Evolutionary conservation across 1,284 basidiomycete species (phyloP).

Genomic region (Ganoderma lucidum): DNA sequence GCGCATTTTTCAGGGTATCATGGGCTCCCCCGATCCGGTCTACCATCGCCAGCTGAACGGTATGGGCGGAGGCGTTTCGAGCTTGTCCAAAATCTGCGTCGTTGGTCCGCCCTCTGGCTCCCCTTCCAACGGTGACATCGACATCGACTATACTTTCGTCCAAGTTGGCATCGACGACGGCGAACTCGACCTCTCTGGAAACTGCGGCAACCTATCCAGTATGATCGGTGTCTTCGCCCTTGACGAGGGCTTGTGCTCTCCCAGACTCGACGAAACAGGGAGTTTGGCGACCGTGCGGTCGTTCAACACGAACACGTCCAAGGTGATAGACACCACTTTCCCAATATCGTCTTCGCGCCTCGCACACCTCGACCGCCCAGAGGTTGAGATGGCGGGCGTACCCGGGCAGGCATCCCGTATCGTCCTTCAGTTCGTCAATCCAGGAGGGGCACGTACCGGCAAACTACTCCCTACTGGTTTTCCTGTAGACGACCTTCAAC

Average conservation of each 20-base stretch:
- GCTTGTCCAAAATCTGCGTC: conserved; percentile 83
- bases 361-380: conserved; percentile 57
- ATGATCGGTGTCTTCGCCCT: conserved; percentile 74
- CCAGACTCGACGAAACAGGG: conserved; percentile 31
- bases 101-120: conserved; percentile 56
- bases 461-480: conserved; percentile 71
- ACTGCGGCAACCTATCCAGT: conserved; percentile 74
- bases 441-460: conserved; percentile 75
- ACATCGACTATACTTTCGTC: conserved; percentile 72
- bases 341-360: conserved; percentile 47
- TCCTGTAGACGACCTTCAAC: conserved; percentile 51
- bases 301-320: conserved; percentile 75
- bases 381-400: conserved; percentile 70
- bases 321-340: conserved; percentile 72
- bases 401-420: conserved; percentile 70
- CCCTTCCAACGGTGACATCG: conserved; percentile 51
- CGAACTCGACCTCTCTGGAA: conserved; percentile 68
- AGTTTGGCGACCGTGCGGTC: conserved; percentile 55
- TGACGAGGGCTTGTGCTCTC: conserved; percentile 61
- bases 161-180: conserved; percentile 64
- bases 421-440: conserved; percentile 69
- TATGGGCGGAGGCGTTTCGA: conserved; percentile 84
- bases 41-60: conserved; percentile 83
- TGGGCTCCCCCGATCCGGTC: conserved; percentile 84
- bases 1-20: conserved; percentile 74